phyloP scores from a whole-genome alignment of 345 rosid species.

The Garcia nutans region DNA sequence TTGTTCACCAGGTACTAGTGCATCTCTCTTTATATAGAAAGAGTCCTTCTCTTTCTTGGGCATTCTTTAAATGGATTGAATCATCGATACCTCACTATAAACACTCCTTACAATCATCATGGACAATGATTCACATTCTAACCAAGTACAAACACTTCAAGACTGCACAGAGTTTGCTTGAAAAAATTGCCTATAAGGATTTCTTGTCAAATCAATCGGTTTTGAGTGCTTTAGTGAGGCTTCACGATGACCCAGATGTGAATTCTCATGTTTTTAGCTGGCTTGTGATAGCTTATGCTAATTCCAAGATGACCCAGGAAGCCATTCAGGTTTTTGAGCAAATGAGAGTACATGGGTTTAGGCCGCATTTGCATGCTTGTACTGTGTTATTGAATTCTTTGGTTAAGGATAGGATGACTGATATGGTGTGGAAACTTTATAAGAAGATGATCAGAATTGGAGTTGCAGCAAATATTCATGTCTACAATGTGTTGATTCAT shows the following conservation, averaged over 20 bases:
- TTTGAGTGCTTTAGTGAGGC: constrained; percentile 52
- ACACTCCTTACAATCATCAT: constrained; percentile 65
- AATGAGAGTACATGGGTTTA: constrained; percentile 47
- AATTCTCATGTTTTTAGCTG: constrained; percentile 81
- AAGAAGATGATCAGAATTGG: constrained; percentile 79
- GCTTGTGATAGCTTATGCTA: constrained; percentile 64
- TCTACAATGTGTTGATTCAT: constrained; percentile 83
- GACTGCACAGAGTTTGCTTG: constrained; percentile 75
- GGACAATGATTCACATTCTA: constrained; percentile 76
- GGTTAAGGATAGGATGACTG: constrained; percentile 64
- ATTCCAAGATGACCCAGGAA: constrained; percentile 62
- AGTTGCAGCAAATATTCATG: constrained; percentile 63
- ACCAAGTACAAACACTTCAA: constrained; percentile 64
- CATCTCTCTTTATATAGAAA: constrained; percentile 36
- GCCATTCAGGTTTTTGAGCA: constrained; percentile 74
- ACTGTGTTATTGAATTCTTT: constrained; percentile 70
- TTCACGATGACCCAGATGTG: constrained; percentile 59
- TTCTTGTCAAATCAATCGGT: constrained; percentile 71
- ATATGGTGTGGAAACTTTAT: constrained; percentile 73
- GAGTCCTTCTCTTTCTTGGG: constrained; percentile 52
- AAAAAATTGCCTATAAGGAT: constrained; percentile 65
- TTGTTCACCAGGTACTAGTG: constrained; percentile 50
- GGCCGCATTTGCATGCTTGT: constrained; percentile 86
- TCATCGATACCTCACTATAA: constrained; percentile 43
- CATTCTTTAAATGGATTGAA: constrained; percentile 58